These are phyloP conservation scores for Curvularia lunata DNA, from an alignment of 2,329 filamentous ascomycete species.

Conservation along the genomic window DNA sequence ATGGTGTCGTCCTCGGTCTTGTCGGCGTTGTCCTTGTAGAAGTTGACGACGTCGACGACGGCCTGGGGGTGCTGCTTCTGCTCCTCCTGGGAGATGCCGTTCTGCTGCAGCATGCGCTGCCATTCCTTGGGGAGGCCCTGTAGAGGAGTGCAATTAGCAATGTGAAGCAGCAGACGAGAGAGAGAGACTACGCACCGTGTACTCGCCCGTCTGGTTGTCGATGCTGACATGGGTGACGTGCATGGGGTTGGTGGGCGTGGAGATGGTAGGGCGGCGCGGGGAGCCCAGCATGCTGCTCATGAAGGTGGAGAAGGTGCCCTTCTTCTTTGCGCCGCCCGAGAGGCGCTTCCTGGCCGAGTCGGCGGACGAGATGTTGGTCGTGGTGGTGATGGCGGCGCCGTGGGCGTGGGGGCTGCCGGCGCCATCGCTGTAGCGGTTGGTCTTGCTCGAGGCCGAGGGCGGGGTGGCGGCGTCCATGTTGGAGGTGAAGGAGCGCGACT, in stretches of 20 bases:
- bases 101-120: slow-evolving; percentile 94
- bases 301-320: slow-evolving; percentile 50
- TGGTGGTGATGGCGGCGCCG: too few relatives aligned
- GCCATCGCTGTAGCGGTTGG: slow-evolving; percentile 50
- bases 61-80: slow-evolving; percentile 95
- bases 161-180: neutral
- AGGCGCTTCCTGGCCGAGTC: slow-evolving; percentile 35
- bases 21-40: slow-evolving; percentile 94
- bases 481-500: slow-evolving; percentile 53
- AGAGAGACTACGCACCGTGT: slow-evolving; percentile 71
- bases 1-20: slow-evolving; percentile 81
- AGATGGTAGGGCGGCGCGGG: slow-evolving; percentile 90
- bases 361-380: slow-evolving; percentile 12
- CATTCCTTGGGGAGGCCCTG: slow-evolving; percentile 96
- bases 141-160: slow-evolving; percentile 25
- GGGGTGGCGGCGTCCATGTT: slow-evolving; percentile 52
- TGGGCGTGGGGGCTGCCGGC: slow-evolving; percentile 17
- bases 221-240: slow-evolving; percentile 98
- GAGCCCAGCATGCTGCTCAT: slow-evolving; percentile 59
- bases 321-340: slow-evolving; percentile 49
- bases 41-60: slow-evolving; percentile 92
- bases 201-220: slow-evolving; percentile 94
- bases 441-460: slow-evolving; percentile 43
- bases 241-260: slow-evolving; percentile 95
- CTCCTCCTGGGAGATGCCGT: slow-evolving; percentile 94